Base-by-base conservation (phyloP, 495 filamentous ascomycete species). In the Penicillium steckii region DNA sequence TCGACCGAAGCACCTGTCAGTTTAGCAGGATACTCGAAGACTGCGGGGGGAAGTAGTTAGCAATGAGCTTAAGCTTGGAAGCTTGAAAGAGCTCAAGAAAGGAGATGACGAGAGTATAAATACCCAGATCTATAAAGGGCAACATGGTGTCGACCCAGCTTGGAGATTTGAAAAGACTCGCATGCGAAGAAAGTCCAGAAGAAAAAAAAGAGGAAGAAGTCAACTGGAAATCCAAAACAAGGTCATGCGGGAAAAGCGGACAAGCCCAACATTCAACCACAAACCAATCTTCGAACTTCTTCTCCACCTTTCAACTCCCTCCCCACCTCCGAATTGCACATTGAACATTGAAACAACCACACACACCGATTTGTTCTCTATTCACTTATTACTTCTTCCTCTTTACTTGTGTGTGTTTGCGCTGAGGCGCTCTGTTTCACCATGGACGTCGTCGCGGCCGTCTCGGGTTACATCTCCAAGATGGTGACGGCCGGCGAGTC, bases 381-480 rank as follows among this genome's bases (percentile, higher is more conserved):
- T 17, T 8, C 22, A 22, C n/a, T 48, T 46, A 8, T 25, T 8
- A 50, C 18, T 21, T 46, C 35, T 42, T 22, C 37, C 41, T 47
- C 27, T 47, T 24, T 26, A 15, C n/a, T 2, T 37, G 8, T 44
- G 21, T 21, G 48, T 26, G 18, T 38, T 9, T 22, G 43, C 49
- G 40, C 43, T 29, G 13, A 22, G 50, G 59, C 59, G 59, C 45
- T 52, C 22, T 37, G 44, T 15, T 27, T 52, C 61, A 68, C 17
- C 55, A 98, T 98, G 95, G 95, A 98, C 69, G 83, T 97, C 62
- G 88, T 95, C 50, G 85, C 90, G 61, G 89, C 91, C 47, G 87
- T 95, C 66, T 88, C 91, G 57, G 88, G 91, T 73, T 98, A 97
- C 80, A 86, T 98, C 78, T 87, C 89, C 67, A 96, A 93, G 84